A percentile compares a stretch with the other conserved stretches of the same genome.
Conservation (phyloP, 2,329 filamentous ascomycete genomes). For the Xylariaceae sp. region DNA sequence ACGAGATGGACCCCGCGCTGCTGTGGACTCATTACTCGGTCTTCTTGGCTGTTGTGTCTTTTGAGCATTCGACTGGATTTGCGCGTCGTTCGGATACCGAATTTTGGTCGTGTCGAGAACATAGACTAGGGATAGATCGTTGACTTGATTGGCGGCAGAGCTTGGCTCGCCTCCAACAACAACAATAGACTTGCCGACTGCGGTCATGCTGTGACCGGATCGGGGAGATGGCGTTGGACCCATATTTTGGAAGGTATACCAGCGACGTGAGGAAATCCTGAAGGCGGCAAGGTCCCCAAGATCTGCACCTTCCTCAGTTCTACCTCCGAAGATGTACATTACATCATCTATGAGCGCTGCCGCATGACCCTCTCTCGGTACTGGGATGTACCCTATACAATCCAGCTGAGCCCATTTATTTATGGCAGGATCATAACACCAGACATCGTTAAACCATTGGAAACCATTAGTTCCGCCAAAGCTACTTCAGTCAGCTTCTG, state of each 20-base stretch:
- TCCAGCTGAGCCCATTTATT: slow-evolving; percentile 88
- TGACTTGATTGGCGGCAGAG: slow-evolving; percentile 73
- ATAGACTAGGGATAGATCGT: slow-evolving; percentile 85
- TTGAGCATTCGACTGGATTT: slow-evolving; percentile 37
- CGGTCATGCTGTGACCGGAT: slow-evolving; percentile 97
- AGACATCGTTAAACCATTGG: slow-evolving; percentile 98
- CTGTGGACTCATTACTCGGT: slow-evolving; percentile 37
- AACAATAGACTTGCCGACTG: slow-evolving; percentile 86
- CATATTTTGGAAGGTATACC: slow-evolving; percentile 99
- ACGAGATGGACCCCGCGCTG: slow-evolving; percentile 39
- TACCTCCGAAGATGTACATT: slow-evolving; percentile 98
- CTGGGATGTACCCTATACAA: slow-evolving; percentile 96
- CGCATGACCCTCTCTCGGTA: slow-evolving; percentile 89
- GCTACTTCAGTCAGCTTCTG: slow-evolving; percentile 39
- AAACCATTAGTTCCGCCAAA: slow-evolving; percentile 96
- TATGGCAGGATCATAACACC: slow-evolving; percentile 81
- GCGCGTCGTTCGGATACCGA: slow-evolving; percentile 80
- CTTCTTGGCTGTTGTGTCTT: slow-evolving; percentile 39
- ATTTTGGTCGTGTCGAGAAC: slow-evolving; percentile 95
- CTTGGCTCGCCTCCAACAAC: slow-evolving; percentile 93
- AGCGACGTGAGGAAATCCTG: slow-evolving; percentile 71
- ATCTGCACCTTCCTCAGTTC: slow-evolving; percentile 88
- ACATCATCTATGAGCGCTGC: slow-evolving; percentile 92
- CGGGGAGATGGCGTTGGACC: slow-evolving; percentile 88
- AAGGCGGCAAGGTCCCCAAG: slow-evolving; percentile 87